A percentile compares a stretch with the other conserved stretches of the same genome.
These are phyloP conservation scores for Pythium pyrilobum DNA, from an alignment of 352 stramenopile species.

Conservation along the genomic window DNA sequence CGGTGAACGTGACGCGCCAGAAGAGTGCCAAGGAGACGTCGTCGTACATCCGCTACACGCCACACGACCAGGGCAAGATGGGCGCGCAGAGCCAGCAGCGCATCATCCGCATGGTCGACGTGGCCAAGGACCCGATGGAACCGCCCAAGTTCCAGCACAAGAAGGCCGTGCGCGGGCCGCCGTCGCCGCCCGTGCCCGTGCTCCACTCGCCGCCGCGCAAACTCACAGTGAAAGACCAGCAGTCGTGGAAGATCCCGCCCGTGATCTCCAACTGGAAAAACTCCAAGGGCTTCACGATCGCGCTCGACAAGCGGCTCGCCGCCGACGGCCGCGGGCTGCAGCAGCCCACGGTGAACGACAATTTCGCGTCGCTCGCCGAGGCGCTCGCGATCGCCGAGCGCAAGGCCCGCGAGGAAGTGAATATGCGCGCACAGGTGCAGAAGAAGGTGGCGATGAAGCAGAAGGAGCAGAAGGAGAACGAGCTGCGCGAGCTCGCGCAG, in stretches of 20 bases:
- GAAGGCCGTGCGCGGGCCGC: constrained; percentile 91
- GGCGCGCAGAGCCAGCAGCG: constrained; percentile 76
- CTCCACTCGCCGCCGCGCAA: constrained; percentile 91
- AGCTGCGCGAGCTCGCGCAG: constrained; percentile 92
- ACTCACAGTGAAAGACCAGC: constrained; percentile 90
- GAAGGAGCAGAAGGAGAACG: constrained; percentile 95
- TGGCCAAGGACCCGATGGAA: constrained; percentile 98
- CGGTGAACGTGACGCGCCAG: constrained; percentile 76
- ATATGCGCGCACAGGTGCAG: constrained; percentile 89
- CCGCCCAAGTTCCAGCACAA: constrained; percentile 99
- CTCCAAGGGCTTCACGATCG: constrained; percentile 98
- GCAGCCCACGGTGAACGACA: constrained; percentile 96
- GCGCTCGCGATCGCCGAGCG: constrained; percentile 97
- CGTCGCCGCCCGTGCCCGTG: constrained; percentile 90
- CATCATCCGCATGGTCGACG: constrained; percentile 98
- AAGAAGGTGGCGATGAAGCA: constrained; percentile 89
- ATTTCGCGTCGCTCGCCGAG: constrained; percentile 97
- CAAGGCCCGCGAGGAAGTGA: constrained; percentile 96
- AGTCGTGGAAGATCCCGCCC: constrained; percentile 98
- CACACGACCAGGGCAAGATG: constrained; percentile 71
- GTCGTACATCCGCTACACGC: constrained; percentile 83
- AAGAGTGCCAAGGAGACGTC: constrained; percentile 86
- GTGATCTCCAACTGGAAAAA: constrained; percentile 99
- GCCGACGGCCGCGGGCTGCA: constrained; percentile 96
- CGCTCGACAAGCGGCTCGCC: constrained; percentile 98